These are phyloP conservation scores for Syzygium grande DNA, from an alignment of 345 rosid species.

Conservation along the genomic window DNA sequence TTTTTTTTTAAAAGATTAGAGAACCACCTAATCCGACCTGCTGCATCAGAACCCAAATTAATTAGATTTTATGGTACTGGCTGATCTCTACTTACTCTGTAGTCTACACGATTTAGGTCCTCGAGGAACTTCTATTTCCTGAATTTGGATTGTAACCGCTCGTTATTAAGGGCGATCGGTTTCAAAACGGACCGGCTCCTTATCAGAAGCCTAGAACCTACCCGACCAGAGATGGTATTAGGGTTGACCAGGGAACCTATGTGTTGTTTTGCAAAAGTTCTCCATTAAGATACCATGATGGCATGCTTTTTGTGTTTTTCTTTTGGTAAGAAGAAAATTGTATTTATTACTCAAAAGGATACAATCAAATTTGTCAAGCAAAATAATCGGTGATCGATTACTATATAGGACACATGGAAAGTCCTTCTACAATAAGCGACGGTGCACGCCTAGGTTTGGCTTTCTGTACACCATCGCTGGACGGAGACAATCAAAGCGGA, in stretches of 20 bases:
- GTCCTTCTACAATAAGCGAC: no score
- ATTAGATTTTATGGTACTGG: not conserved
- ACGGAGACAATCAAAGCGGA: no score
- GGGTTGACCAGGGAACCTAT: not conserved
- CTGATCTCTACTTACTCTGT: not conserved
- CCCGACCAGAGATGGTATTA: fast-evolving
- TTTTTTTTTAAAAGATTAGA: not conserved
- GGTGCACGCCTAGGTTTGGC: no score
- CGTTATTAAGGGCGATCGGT: not conserved
- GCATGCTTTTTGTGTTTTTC: not conserved
- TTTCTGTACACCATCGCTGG: no score
- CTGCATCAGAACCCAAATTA: not conserved
- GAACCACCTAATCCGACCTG: not conserved
- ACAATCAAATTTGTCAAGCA: no score
- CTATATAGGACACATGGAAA: no score
- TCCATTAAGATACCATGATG: fast-evolving
- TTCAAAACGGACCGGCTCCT: not conserved
- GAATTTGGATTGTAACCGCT: fast-evolving
- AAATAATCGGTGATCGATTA: no score
- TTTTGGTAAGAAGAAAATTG: no score
- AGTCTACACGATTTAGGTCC: not conserved
- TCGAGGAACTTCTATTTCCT: not conserved
- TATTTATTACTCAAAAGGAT: no score
- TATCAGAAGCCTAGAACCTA: fast-evolving
- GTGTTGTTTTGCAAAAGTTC: not conserved